Conservation (phyloP, 2,329 filamentous ascomycete species). For the Byssochlamys sp. region DNA sequence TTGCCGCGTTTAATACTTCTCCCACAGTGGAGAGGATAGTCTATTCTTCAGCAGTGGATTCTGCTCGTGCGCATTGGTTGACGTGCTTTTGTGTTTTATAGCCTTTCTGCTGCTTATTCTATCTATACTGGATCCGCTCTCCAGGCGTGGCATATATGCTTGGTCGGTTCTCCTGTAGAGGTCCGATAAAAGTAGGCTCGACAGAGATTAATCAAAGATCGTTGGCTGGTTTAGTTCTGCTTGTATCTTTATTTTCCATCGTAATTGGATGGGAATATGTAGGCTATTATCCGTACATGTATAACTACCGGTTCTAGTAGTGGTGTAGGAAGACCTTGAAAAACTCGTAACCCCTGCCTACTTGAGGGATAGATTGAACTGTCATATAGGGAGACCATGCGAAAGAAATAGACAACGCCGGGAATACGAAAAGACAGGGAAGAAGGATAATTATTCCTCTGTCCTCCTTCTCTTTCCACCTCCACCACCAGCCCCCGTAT, state of each 20-base stretch:
- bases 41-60: not conserved
- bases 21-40: not conserved
- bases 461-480: conserved; percentile 20
- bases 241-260: not conserved
- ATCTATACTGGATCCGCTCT: not conserved
- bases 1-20: not conserved
- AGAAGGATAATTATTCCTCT: conserved; percentile 10
- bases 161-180: not conserved
- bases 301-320: not conserved
- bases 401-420: not conserved
- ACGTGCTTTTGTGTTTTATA: not conserved
- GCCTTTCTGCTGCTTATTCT: not conserved
- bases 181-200: not conserved
- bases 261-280: not conserved
- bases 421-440: not conserved
- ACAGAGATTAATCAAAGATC: not conserved
- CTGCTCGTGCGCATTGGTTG: not conserved
- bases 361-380: not conserved
- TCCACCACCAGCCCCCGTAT: conserved; percentile 9
- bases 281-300: not conserved
- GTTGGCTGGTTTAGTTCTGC: not conserved
- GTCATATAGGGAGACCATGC: not conserved
- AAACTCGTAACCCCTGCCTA: not conserved
- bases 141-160: not conserved
- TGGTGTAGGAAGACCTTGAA: no score